A percentile compares a stretch with the other conserved stretches of the same genome.
phyloP scores from a whole-genome alignment of 2,329 filamentous ascomycete genomes.

The Claviceps sp. region DNA sequence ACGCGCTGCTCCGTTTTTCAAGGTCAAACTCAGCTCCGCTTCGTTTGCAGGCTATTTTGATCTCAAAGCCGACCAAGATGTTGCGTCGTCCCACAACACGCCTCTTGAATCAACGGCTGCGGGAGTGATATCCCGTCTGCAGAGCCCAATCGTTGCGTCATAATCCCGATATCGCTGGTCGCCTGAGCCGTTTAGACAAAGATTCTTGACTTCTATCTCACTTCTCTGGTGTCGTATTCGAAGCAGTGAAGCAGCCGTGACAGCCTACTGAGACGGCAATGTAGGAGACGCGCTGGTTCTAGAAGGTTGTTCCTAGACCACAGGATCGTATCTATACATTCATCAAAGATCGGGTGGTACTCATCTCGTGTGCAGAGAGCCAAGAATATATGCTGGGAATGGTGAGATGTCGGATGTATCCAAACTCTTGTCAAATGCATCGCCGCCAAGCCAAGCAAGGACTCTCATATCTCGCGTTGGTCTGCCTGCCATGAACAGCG shows the following conservation, averaged over 20 bases:
- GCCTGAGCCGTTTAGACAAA: background rate
- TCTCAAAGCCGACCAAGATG: background rate
- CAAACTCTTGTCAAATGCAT: background rate
- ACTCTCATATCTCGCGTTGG: background rate
- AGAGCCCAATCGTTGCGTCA: background rate
- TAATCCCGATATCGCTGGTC: background rate
- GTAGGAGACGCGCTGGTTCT: background rate
- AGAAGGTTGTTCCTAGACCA: background rate
- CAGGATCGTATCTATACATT: background rate
- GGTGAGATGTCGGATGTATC: background rate
- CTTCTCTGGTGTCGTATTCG: no score
- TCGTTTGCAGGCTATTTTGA: background rate
- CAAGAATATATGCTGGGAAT: background rate
- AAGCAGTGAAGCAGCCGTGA: background rate
- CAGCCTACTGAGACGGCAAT: background rate
- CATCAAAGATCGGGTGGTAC: constrained; percentile 4
- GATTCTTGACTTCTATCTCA: background rate
- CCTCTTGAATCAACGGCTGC: background rate
- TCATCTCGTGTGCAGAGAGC: constrained; percentile 1
- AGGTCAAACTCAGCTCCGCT: background rate
- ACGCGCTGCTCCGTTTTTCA: background rate
- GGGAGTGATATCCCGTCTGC: background rate
- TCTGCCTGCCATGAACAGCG: background rate
- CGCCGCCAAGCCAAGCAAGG: background rate
- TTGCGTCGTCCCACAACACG: background rate